phyloP scores from a whole-genome alignment of 73 alveolate genomes.

The Effrenium voratum region DNA sequence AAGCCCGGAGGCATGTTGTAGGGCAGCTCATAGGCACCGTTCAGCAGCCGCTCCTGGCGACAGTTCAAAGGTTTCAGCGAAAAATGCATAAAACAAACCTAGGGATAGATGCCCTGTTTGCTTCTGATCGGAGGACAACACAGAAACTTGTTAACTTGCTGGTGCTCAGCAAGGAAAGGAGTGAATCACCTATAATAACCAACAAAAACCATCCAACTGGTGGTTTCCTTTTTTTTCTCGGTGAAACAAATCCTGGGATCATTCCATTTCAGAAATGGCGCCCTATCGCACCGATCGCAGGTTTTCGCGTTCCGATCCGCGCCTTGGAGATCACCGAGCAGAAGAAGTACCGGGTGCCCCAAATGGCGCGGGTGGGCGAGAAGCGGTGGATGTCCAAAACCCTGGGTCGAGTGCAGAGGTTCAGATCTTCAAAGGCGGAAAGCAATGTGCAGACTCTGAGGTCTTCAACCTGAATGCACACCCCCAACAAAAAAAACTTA shows the following conservation, averaged over 20 bases:
- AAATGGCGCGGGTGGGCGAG: conserved; percentile 43
- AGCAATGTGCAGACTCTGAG: no score
- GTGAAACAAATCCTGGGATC: no score
- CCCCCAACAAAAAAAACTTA: no score
- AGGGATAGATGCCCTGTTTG: neutral
- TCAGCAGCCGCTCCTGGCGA: conserved; percentile 33
- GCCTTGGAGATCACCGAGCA: conserved; percentile 76
- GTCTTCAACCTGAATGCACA: no score
- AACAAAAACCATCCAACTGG: no score
- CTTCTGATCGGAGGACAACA: neutral
- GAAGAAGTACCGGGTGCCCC: conserved; percentile 38
- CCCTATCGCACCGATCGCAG: no score
- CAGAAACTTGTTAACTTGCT: neutral
- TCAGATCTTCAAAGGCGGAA: no score
- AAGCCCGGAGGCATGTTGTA: conserved; percentile 93
- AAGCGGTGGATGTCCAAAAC: conserved; percentile 69
- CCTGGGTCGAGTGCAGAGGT: conserved; percentile 39
- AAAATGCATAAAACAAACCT: neutral
- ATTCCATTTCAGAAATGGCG: no score
- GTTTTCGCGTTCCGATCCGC: no score
- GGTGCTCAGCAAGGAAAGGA: neutral
- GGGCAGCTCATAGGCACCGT: conserved; percentile 86
- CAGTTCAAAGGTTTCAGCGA: neutral
- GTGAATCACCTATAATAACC: neutral
- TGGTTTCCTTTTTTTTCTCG: no score